These are phyloP conservation scores for Colletotrichum tanaceti DNA, from an alignment of 2,329 filamentous ascomycete species.

Conservation along the genomic window DNA sequence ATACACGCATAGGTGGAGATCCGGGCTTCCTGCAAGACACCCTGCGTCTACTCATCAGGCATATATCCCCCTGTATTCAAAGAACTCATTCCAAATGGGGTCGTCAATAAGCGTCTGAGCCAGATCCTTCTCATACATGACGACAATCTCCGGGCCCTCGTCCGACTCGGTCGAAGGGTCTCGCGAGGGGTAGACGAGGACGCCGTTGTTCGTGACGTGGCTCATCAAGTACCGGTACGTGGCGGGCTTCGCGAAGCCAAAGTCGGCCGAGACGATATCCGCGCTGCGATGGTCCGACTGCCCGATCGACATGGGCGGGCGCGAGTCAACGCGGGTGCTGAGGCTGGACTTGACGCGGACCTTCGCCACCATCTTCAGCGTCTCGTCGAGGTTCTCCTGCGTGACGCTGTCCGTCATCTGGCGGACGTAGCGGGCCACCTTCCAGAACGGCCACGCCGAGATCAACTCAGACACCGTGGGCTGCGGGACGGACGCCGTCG, in stretches of 20 bases:
- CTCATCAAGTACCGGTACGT: conserved; percentile 50
- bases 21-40: not conserved
- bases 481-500: conserved; percentile 44
- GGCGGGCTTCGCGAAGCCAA: conserved; percentile 52
- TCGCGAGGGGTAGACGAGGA: conserved; percentile 50
- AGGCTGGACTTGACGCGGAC: conserved; percentile 53
- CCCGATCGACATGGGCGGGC: conserved; percentile 52
- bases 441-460: conserved; percentile 50
- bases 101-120: conserved; percentile 49
- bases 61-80: conserved; percentile 53
- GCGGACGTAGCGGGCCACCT: conserved; percentile 53
- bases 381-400: conserved; percentile 47
- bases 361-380: conserved; percentile 48
- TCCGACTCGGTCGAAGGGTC: conserved; percentile 45
- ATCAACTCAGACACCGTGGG: conserved; percentile 51
- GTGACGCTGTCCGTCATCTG: conserved; percentile 52
- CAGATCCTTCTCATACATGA: conserved; percentile 52
- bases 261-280: conserved; percentile 46
- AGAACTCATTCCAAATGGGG: conserved; percentile 50
- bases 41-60: not conserved
- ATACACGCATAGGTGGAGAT: not conserved
- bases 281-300: conserved; percentile 52
- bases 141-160: conserved; percentile 51
- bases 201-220: conserved; percentile 45
- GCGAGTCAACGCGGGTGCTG: conserved; percentile 48